These are phyloP conservation scores for Solanum infundibuliforme DNA, from an alignment of 257 asterid species.

Conservation along the genomic window DNA sequence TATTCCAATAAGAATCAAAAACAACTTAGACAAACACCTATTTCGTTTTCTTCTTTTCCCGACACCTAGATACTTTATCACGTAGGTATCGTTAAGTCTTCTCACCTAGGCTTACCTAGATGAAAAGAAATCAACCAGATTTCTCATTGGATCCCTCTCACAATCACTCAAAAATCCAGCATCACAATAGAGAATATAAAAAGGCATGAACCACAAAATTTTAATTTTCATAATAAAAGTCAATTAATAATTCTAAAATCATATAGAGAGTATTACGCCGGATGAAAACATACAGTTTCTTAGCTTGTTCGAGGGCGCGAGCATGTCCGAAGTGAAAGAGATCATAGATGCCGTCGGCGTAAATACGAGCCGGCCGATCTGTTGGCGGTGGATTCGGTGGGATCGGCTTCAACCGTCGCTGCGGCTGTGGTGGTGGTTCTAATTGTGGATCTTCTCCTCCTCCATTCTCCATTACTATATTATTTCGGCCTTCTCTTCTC, in stretches of 20 bases:
- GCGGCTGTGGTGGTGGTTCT: background rate
- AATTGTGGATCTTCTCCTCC: background rate
- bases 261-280: background rate
- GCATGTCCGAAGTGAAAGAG: constrained; percentile 99
- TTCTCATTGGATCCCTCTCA: background rate
- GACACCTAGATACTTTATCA: background rate
- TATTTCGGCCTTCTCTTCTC: background rate
- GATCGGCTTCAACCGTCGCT: constrained; percentile 6
- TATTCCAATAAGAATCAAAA: background rate
- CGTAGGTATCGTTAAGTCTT: background rate
- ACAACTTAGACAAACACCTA: background rate
- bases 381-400: constrained; percentile 21
- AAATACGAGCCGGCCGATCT: constrained; percentile 80
- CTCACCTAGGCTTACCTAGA: background rate
- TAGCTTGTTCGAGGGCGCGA: constrained; percentile 96
- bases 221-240: background rate
- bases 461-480: background rate
- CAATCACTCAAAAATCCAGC: background rate
- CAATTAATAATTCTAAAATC: background rate
- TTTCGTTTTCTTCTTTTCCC: background rate
- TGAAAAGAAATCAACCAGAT: background rate
- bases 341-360: constrained; percentile 97
- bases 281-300: constrained; percentile 34
- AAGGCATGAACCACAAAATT: background rate
- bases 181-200: background rate